Evolutionary conservation across 768 basidiomycete species (phyloP), one percentile per base, ranked within the genome.

Genomic region (Auricularia sp.): DNA sequence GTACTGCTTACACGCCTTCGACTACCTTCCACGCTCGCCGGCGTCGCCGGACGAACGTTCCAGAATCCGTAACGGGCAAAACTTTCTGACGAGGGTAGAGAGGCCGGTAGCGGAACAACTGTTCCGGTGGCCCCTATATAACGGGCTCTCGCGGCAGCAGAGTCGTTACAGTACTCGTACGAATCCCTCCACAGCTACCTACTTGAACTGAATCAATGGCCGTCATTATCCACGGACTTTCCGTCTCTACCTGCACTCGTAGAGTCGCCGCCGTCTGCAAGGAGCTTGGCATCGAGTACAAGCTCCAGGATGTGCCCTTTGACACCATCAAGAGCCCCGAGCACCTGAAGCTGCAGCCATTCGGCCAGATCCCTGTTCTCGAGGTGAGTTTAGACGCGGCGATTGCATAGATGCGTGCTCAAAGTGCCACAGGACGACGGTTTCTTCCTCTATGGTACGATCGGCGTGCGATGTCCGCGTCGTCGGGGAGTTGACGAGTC

Each of bases 341-440:
- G 8, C 82, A 74, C 75, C 24, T 80, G 16, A 69, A 14, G 34
- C 6, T 54, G 62, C 86, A 91, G 68, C 89, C 89, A 0, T 88
- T 87, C 68, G 84, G 85, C 24, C 82, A 84, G 68, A 77, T 86
- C 33, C 85, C 86, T 2, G 82, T 80, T 71, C 77, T 87, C 64
- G 82, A 71, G 24, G 56, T 51, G 47, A 6, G 47, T 18, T 51
- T 18, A 6, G 47, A 6, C 47, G 16, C 5, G 11, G 21, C 21
- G 18, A 16, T 16, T 18, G 47, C 21, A 18, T 51, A 18, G 47
- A 18, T 21, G 47, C 21, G 5, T 51, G 14, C 47, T 51, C 18
- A 51, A 10, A 21, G 47, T 10, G 1, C 47, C 14, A 14, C 47
- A 59, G 56, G 86, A 88, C 33, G 85, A 85, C 47, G 87, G 85